Conservation (phyloP, 176 grass and related monocot species). For the Saccharum officinarum region DNA sequence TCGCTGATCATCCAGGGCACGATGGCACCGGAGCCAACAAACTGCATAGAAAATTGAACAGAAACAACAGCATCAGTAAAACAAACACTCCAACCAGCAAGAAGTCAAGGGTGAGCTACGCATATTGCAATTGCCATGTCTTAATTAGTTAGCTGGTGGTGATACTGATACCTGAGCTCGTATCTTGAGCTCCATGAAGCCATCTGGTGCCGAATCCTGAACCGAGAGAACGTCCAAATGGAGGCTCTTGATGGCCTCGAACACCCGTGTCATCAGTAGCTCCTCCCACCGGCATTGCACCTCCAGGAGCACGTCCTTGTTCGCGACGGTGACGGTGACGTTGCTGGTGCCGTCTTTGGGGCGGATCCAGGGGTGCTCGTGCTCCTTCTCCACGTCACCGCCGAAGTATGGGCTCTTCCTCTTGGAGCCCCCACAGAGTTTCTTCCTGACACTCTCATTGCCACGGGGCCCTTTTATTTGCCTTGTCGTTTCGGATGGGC, state of each 20-base stretch:
- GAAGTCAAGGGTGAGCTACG: background rate
- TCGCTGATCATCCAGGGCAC: slow-evolving; percentile 65
- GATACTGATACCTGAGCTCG: slow-evolving; percentile 59
- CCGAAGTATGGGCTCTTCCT: slow-evolving; percentile 36
- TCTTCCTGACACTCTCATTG: slow-evolving; percentile 19
- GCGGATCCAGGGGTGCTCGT: slow-evolving; percentile 34
- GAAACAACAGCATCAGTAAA: background rate
- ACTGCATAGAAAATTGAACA: slow-evolving; percentile 40
- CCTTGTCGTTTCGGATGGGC: background rate
- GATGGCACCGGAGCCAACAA: slow-evolving; percentile 17
- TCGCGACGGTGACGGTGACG: slow-evolving; percentile 53
- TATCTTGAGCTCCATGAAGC: slow-evolving; percentile 54
- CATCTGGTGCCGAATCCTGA: slow-evolving; percentile 55
- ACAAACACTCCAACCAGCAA: background rate
- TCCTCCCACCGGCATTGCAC: slow-evolving; percentile 81
- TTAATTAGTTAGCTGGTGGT: background rate
- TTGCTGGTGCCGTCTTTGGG: slow-evolving; percentile 46
- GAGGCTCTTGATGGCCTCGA: slow-evolving; percentile 68
- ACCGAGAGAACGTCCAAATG: slow-evolving; percentile 70
- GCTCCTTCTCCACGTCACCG: slow-evolving; percentile 3
- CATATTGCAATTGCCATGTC: background rate
- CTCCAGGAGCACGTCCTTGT: slow-evolving; percentile 57
- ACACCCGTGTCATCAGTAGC: slow-evolving; percentile 58
- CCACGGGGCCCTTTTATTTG: background rate
- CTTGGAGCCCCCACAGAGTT: slow-evolving; percentile 12